Base-by-base conservation (phyloP, 306 rosid species). In the Trifolium repens region DNA sequence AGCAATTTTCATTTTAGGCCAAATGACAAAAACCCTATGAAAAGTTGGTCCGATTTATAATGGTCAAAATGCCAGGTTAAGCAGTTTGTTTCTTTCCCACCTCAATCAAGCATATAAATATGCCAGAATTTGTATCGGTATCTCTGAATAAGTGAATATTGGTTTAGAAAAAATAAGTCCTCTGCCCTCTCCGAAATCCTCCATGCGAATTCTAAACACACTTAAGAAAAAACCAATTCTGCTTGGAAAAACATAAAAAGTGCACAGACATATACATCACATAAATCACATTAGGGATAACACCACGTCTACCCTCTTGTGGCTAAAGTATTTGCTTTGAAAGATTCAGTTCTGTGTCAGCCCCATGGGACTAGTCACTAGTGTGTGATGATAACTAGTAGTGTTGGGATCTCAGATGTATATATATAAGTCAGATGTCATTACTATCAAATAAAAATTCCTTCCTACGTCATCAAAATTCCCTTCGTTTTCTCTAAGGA, bases 91-190 rank as follows among this genome's bases (percentile, higher is more conserved):
- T 39, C 3, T 55, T 58, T 17, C 19, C 54, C 15, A 46, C 24
- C 54, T 73, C 42, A 66, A 44, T 19, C 67, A 67, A 73, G 67
- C 39, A 61, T 17, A 5, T 54, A 57, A 37, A 47, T 8, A 69
- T 44, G 58, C 7, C 26, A 68, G 2, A 68, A 44, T 67, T 44
- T 66, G 34, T 58, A n/a, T 3, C 3, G 37, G 4, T 24, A 58
- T 58, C 37, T 26, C 64, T 5, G 37, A 58, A 26, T 26, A 58
- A 22, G 39, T 8, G 43, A 68, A 26, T 47, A 22, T 40, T 40
- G n/a, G n/a, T n/a, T n/a, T n/a, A n/a, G n/a, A n/a, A n/a, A 43
- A 43, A 43, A 43, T 43, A 43, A 43, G 49, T 43, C 5, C 5
- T 3, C 49, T 0, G 49, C 15, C 49, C 13, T 13, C n/a, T 11